Percentiles rank a stretch among this genome's conserved stretches.
These are phyloP conservation scores for Monosporascus sp. DNA, from an alignment of 2,329 filamentous ascomycete genomes.

Conservation along the genomic window DNA sequence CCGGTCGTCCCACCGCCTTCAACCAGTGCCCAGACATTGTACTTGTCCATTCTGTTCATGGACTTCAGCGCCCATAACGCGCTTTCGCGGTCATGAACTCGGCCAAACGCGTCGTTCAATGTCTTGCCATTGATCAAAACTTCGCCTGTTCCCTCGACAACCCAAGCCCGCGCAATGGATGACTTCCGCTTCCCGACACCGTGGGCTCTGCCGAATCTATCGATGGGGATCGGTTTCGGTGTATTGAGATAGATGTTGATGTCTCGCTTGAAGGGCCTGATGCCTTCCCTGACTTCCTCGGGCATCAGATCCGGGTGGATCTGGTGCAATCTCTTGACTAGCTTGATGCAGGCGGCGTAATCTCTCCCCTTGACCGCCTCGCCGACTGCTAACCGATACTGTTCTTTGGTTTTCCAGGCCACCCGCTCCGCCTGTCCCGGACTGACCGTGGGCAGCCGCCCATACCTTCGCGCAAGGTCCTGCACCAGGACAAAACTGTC, in stretches of 20 bases:
- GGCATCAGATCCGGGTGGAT: constrained; percentile 79
- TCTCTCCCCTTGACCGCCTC: constrained; percentile 71
- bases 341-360: constrained; percentile 69
- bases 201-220: constrained; percentile 71
- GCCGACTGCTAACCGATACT: constrained; percentile 67
- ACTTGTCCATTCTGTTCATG: constrained; percentile 83
- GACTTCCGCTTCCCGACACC: constrained; percentile 85
- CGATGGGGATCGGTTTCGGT: constrained; percentile 60
- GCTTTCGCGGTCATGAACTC: constrained; percentile 90
- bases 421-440: constrained; percentile 63
- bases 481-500: constrained; percentile 75
- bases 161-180: constrained; percentile 75
- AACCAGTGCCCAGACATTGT: constrained; percentile 88
- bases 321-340: constrained; percentile 75
- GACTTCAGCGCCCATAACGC: constrained; percentile 85
- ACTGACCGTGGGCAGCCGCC: constrained; percentile 64
- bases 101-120: constrained; percentile 75
- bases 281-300: constrained; percentile 56
- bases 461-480: constrained; percentile 65
- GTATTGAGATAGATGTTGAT: constrained; percentile 65
- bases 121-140: constrained; percentile 84
- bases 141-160: constrained; percentile 91
- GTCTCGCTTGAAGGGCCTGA: constrained; percentile 68
- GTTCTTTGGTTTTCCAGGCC: constrained; percentile 73
- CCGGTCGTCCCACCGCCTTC: constrained; percentile 87